Percentiles rank a stretch among this genome's conserved stretches.
phyloP scores from a whole-genome alignment of 2,329 filamentous ascomycete genomes.

The Hymenoscyphus infarciens region DNA sequence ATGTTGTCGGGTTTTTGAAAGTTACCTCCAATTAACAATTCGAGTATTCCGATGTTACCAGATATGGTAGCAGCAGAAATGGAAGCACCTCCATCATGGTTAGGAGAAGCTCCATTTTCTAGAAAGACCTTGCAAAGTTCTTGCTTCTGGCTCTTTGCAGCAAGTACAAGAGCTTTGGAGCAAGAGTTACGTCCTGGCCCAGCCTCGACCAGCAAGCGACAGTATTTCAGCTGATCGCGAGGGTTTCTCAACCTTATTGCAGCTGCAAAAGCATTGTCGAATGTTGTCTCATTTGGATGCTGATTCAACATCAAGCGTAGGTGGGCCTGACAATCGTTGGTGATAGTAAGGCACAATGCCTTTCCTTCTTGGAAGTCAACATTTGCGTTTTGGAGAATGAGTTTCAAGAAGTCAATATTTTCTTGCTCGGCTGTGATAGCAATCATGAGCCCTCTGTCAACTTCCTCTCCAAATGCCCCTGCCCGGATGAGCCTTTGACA shows the following conservation, averaged over 20 bases:
- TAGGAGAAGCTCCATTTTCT: constrained; percentile 8
- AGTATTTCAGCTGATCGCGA: constrained; percentile 14
- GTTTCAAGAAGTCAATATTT: constrained; percentile 13
- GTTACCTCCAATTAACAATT: constrained; percentile 5
- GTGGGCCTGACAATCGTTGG: constrained; percentile 3
- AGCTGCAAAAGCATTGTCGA: constrained; percentile 10
- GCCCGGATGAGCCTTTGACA: constrained; percentile 14
- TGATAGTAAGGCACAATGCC: constrained; percentile 11
- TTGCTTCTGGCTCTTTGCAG: constrained; percentile 5
- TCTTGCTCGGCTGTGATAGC: constrained; percentile 9
- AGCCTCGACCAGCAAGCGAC: constrained; percentile 7
- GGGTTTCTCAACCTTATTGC: constrained; percentile 9
- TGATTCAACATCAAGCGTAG: constrained; percentile 10
- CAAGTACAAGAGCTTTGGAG: constrained; percentile 10
- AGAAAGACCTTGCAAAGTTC: constrained; percentile 13
- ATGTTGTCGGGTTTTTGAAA: constrained; percentile 4
- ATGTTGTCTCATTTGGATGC: constrained; percentile 11
- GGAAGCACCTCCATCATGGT: constrained; percentile 12
- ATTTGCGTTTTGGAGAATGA: constrained; percentile 9
- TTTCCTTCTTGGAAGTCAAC: constrained; percentile 13
- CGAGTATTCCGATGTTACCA: constrained; percentile 12
- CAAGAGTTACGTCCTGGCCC: constrained; percentile 2
- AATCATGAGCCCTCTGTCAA: constrained; percentile 13
- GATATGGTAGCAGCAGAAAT: constrained; percentile 10
- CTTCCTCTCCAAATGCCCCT: constrained; percentile 14